Percentiles rank a stretch among this genome's conserved stretches.
phyloP scores from a whole-genome alignment of 2,329 filamentous ascomycete species.

The Talaromyces sp. region DNA sequence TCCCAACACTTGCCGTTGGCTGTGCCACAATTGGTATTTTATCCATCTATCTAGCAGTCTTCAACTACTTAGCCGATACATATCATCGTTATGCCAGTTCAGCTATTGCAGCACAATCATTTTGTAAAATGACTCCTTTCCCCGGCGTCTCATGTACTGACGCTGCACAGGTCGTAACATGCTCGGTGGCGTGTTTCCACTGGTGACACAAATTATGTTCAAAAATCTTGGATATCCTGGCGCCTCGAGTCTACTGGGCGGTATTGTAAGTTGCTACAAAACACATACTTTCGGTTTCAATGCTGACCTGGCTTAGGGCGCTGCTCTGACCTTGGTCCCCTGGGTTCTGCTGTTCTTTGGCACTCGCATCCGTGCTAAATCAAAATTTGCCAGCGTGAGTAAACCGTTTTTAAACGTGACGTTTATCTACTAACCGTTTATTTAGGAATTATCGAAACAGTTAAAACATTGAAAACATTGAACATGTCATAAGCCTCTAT shows the following conservation, averaged over 20 bases:
- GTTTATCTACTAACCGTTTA: neutral
- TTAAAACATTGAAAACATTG: neutral
- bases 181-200: constrained; percentile 73
- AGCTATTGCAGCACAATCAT: constrained; percentile 79
- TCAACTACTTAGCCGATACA: constrained; percentile 88
- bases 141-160: neutral
- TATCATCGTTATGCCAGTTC: constrained; percentile 83
- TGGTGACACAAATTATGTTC: constrained; percentile 72
- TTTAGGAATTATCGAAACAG: neutral
- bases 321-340: constrained; percentile 69
- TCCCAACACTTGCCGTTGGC: constrained; percentile 63
- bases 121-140: constrained; percentile 47
- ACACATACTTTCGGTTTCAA: neutral
- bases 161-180: constrained; percentile 59
- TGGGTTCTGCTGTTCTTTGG: constrained; percentile 82
- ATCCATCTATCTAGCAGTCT: constrained; percentile 78
- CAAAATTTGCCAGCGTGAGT: constrained; percentile 66
- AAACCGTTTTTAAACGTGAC: neutral
- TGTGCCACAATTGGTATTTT: constrained; percentile 83
- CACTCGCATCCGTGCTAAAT: constrained; percentile 67
- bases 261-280: constrained; percentile 49
- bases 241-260: constrained; percentile 72
- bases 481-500: neutral
- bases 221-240: constrained; percentile 63
- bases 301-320: constrained; percentile 30